Evolutionary conservation across 2,329 filamentous ascomycete genomes (phyloP).

Genomic region (Raffaelea ambrosiae): DNA sequence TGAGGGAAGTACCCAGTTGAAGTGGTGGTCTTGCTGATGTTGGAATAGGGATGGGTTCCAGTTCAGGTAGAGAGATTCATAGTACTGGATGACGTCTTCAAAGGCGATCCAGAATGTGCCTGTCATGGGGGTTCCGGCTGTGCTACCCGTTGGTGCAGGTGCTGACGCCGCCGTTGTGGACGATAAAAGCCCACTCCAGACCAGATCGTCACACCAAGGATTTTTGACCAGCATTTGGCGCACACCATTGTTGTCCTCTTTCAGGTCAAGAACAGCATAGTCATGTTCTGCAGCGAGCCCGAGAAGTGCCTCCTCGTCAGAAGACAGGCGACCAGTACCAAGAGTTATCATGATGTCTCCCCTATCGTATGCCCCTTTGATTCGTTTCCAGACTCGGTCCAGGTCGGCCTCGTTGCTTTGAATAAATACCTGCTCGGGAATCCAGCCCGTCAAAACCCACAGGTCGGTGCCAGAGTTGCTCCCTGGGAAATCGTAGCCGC

Average conservation of each 20-base stretch:
- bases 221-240: constrained; percentile 82
- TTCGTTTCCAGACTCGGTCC: constrained; percentile 66
- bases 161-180: not conserved
- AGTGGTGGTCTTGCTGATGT: constrained; percentile 80
- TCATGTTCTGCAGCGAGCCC: constrained; percentile 88
- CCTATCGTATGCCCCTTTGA: constrained; percentile 64
- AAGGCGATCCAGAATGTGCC: constrained; percentile 94
- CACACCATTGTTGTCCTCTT: constrained; percentile 49
- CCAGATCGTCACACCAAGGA: constrained; percentile 79
- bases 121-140: constrained; percentile 28
- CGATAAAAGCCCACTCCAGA: constrained; percentile 54
- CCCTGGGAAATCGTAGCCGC: constrained; percentile 94
- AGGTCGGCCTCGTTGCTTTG: constrained; percentile 69
- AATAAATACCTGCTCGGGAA: constrained; percentile 89
- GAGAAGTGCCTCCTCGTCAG: constrained; percentile 67
- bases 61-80: constrained; percentile 93
- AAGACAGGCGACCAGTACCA: constrained; percentile 76
- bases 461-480: constrained; percentile 96
- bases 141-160: constrained; percentile 11
- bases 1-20: constrained; percentile 61
- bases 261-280: constrained; percentile 81
- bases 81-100: constrained; percentile 81
- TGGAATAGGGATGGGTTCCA: constrained; percentile 87
- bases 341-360: constrained; percentile 83
- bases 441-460: constrained; percentile 90